Evolutionary conservation across 768 basidiomycete species (phyloP).

Genomic region (Gymnopilus junonius): DNA sequence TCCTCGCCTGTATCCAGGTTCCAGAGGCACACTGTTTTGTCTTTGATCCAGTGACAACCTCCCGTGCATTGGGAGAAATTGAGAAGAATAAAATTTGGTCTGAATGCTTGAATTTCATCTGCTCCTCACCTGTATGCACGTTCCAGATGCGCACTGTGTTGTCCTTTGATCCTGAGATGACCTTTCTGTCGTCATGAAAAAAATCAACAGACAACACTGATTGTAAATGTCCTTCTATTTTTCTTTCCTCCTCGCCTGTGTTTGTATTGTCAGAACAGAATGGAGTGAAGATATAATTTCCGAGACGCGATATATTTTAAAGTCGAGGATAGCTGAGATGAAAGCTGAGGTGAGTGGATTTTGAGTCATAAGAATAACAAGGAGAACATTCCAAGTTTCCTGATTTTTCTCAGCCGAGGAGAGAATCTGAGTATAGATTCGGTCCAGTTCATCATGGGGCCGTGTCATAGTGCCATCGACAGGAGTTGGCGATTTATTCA

Average conservation of each 20-base stretch:
- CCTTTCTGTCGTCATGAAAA: slow-evolving; percentile 14
- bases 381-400: background rate
- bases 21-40: background rate
- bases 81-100: background rate
- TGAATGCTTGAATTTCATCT: background rate
- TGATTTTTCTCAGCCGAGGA: background rate
- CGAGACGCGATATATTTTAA: background rate
- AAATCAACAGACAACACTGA: slow-evolving; percentile 13
- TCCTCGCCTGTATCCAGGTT: background rate
- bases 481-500: background rate
- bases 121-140: background rate
- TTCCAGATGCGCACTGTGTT: slow-evolving; percentile 5
- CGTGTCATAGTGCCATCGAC: background rate
- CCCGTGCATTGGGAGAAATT: background rate
- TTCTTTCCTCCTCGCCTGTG: slow-evolving; percentile 5
- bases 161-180: slow-evolving; percentile 14
- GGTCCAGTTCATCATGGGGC: background rate
- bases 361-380: background rate
- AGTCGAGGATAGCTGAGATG: background rate
- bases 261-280: background rate
- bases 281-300: background rate
- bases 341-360: background rate
- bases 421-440: background rate
- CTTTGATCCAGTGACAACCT: background rate
- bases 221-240: slow-evolving; percentile 19